Evolutionary conservation across 805 yeast genomes (phyloP), one percentile per base, ranked within the genome.

Genomic region (Metschnikowia rubicola): DNA sequence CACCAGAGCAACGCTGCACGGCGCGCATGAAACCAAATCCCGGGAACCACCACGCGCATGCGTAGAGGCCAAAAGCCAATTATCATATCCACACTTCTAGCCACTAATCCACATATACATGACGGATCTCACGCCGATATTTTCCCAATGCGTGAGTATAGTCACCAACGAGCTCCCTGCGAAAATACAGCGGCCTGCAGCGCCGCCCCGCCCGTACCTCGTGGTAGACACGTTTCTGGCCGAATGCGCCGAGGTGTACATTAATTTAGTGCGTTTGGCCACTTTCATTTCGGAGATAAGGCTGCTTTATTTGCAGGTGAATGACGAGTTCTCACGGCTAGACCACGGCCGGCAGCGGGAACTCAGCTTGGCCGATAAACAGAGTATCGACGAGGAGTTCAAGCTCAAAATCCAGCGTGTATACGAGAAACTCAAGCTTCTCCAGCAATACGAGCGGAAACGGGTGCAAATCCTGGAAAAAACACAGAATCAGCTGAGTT

Each of bases 351-450:
- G 42, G 10, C 36, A 32, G 3, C 39, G 41, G 10, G 55, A 53
- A 7, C 67, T 79, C 60, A 56, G 74, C 26, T 70, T 72, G 30
- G 69, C 64, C 9, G 83, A 80, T 35, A 78, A 80, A 55, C 79
- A 80, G 50, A 70, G 73, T 33, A 71, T 82, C 19, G 86, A 81
- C 53, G 75, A 79, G 40, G 81, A 80, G 48, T 69, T 80, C 37
- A 73, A 79, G 47, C 56, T 74, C 21, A 77, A 79, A 57, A 55
- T 81, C 39, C 83, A 79, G 53, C 73, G 73, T 47, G 67, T 79
- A 52, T 73, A 73, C 50, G 78, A 77, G 47, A 75, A 79, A 56
- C 68, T 79, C 39, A 77, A 75, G 48, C 59, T 69, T 44, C 59
- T 80, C 41, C 80, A 77, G 47, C 64, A 68, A 3, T 80, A 84